phyloP scores from a whole-genome alignment of 228 moss, liverwort and hornwort genomes.

The Sphagnum fallax region DNA sequence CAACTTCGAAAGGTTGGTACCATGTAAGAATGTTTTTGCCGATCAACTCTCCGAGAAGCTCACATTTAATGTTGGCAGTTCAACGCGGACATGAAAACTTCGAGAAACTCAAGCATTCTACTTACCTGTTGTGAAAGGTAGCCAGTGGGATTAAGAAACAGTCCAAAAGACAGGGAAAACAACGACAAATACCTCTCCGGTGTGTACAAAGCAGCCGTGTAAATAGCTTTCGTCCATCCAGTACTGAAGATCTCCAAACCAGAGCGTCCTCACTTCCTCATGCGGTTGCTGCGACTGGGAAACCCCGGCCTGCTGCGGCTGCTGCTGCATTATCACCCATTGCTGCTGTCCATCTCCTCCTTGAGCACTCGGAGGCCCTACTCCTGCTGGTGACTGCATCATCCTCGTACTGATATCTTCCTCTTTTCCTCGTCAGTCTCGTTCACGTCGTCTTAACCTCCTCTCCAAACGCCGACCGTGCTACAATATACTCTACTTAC shows the following conservation, averaged over 20 bases:
- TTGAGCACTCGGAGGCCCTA: conserved; percentile 52
- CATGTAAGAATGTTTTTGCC: too few species aligned
- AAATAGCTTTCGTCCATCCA: conserved; percentile 99
- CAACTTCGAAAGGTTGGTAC: too few species aligned
- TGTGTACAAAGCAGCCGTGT: conserved; percentile 83
- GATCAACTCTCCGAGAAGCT: too few species aligned
- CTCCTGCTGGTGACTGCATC: conserved; percentile 94
- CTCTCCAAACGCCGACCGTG: too few species aligned
- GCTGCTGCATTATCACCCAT: conserved; percentile 80
- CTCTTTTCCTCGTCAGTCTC: not conserved
- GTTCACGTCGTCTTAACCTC: too few species aligned
- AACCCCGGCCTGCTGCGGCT: conserved; percentile 44
- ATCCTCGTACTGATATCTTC: conserved; percentile 24
- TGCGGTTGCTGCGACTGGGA: conserved; percentile 51
- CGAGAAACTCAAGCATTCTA: too few species aligned
- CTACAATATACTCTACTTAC: too few species aligned
- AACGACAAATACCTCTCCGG: conserved; percentile 69
- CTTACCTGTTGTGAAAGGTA: too few species aligned
- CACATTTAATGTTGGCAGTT: too few species aligned
- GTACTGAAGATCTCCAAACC: conserved; percentile 98
- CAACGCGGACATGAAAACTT: too few species aligned
- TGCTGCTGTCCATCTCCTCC: conserved; percentile 59
- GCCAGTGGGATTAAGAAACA: too few species aligned
- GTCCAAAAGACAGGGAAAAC: too few species aligned
- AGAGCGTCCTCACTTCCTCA: conserved; percentile 97